Conservation (phyloP, 148 eudicot genomes). For the Amaranthus cruentus region DNA sequence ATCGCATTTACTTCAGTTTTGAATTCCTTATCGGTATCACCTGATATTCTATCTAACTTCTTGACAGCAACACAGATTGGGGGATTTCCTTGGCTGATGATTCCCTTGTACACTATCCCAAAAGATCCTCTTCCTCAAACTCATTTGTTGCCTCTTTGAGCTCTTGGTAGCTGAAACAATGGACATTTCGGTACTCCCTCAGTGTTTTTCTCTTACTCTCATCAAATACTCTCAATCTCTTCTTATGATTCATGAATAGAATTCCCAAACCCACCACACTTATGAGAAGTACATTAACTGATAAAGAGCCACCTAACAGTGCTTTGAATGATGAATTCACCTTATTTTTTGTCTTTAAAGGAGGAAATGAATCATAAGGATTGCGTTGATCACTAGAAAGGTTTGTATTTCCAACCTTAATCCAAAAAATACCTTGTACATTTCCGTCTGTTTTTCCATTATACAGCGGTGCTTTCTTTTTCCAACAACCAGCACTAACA, state of each 20-base stretch:
- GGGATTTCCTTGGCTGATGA: slow-evolving; percentile 12
- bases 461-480: slow-evolving; percentile 32
- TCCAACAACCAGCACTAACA: slow-evolving; percentile 8
- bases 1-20: slow-evolving; percentile 39
- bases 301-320: slow-evolving; percentile 27
- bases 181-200: slow-evolving; percentile 15
- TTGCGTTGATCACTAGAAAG: neutral
- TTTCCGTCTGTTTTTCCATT: slow-evolving; percentile 18
- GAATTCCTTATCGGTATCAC: slow-evolving; percentile 50
- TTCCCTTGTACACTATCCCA: slow-evolving; percentile 48
- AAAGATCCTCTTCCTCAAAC: slow-evolving; percentile 32
- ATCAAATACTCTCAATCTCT: neutral
- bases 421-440: neutral
- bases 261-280: slow-evolving; percentile 14
- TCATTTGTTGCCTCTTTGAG: slow-evolving; percentile 41
- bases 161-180: slow-evolving; percentile 32
- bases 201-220: slow-evolving; percentile 7
- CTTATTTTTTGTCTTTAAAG: neutral
- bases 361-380: neutral
- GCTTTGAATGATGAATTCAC: slow-evolving; percentile 8
- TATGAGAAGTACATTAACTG: slow-evolving; percentile 20
- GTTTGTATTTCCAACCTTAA: slow-evolving; percentile 16
- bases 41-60: slow-evolving; percentile 12
- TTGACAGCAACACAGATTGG: slow-evolving; percentile 10
- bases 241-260: slow-evolving; percentile 8